These are phyloP conservation scores for Pseudocercospora cruenta DNA, from an alignment of 2,329 filamentous ascomycete species.

Conservation along the genomic window DNA sequence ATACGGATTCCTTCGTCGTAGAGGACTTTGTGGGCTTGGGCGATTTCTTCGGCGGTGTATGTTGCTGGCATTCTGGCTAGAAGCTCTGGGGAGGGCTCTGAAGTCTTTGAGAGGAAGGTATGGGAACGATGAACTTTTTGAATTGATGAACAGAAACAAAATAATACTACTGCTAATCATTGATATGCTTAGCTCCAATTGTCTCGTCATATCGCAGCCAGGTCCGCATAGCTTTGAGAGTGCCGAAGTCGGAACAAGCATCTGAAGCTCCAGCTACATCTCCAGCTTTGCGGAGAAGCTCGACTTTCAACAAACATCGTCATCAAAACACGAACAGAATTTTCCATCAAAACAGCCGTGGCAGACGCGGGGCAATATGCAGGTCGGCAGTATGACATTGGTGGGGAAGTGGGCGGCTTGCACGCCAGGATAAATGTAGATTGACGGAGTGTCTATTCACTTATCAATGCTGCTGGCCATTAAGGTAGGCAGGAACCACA, in stretches of 20 bases:
- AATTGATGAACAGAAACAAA: too few relatives aligned
- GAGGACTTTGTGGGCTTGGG: conserved; percentile 55
- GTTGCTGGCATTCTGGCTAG: conserved; percentile 24
- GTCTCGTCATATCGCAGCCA: background rate
- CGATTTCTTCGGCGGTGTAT: conserved; percentile 36
- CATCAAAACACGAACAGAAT: background rate
- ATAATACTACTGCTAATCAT: background rate
- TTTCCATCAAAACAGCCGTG: background rate
- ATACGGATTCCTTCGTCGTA: conserved; percentile 65
- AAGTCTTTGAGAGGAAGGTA: too few relatives aligned
- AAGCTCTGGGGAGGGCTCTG: too few relatives aligned
- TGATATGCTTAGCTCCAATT: background rate
- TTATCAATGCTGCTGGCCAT: background rate
- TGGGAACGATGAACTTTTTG: too few relatives aligned
- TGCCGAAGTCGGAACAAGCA: conserved; percentile 4
- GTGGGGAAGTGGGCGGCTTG: background rate
- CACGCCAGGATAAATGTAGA: background rate
- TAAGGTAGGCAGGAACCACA: background rate
- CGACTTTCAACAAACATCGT: background rate
- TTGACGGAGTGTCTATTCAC: conserved; percentile 4
- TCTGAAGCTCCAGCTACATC: background rate
- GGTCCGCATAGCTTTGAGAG: background rate
- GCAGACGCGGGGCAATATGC: conserved; percentile 4
- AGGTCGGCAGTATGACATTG: background rate
- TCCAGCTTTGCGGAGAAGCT: conserved; percentile 9